A percentile compares a stretch with the other conserved stretches of the same genome.
These are phyloP conservation scores for Neofusicoccum sp. DNA, from an alignment of 2,329 filamentous ascomycete genomes.

Conservation along the genomic window DNA sequence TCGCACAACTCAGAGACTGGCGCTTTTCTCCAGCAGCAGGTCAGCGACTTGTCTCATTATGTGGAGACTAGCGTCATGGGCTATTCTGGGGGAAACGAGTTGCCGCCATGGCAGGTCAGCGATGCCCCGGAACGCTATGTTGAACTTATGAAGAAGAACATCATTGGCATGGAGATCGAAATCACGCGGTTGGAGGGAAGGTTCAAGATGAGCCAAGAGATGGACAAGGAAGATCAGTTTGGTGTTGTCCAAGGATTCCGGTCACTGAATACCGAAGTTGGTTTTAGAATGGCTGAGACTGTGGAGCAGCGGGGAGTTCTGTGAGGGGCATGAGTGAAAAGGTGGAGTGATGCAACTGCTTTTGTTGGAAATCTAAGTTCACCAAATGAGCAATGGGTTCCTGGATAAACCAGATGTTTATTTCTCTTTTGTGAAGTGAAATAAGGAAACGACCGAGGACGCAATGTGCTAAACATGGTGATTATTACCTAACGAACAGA, in stretches of 20 bases:
- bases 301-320: not conserved
- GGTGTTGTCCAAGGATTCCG: not conserved
- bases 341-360: no score
- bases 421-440: no score
- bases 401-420: no score
- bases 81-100: slow-evolving; percentile 39
- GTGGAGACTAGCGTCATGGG: slow-evolving; percentile 59
- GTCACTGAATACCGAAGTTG: not conserved
- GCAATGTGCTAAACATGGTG: no score
- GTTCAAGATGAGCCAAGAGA: slow-evolving; percentile 25
- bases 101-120: slow-evolving; percentile 52
- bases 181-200: slow-evolving; percentile 27
- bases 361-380: no score
- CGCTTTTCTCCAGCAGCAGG: slow-evolving; percentile 51
- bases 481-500: no score
- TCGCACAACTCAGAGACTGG: slow-evolving; percentile 45
- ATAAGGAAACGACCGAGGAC: no score
- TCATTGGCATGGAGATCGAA: slow-evolving; percentile 48
- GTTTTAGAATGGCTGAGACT: not conserved
- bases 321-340: no score
- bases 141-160: slow-evolving; percentile 56
- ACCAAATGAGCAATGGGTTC: no score
- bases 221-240: not conserved
- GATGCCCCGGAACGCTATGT: slow-evolving; percentile 60
- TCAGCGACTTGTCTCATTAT: slow-evolving; percentile 53